Base-by-base conservation (phyloP, 805 yeast genomes). In the Ogataea paradorogensis region DNA sequence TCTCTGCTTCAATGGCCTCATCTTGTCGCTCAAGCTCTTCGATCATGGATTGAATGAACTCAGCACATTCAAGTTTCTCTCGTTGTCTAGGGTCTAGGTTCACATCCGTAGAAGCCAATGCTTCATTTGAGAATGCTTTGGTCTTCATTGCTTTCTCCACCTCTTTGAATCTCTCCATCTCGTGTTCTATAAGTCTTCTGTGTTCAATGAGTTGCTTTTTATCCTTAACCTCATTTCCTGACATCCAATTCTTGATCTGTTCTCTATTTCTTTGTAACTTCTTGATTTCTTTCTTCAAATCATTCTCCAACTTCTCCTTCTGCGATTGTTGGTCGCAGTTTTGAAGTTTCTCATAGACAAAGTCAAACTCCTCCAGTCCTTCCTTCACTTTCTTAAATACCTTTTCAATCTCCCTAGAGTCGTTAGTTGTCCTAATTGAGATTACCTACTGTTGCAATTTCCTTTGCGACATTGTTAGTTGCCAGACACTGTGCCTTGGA, bases 151-250 rank as follows among this genome's bases (percentile, higher is more conserved):
- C 79, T 65, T 89, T 87, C 64, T 91, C 99, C 52, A 91, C 87
- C 40, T 88, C 91, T 61, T 93, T 93, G 67, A 91, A 93, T 53
- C 89, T 77, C 63, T 91, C 99, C 99, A 91, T 91, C 46, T 93
- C 93, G 48, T 69, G 68, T 54, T 78, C 83, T 49, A 84, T 84
- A 36, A 78, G 58, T 52, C 73, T 69, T 46, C 93, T 71, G 56
- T 89, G 84, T 54, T 91, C 97, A 42, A 82, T 70, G 48, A 87
- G 68, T 11, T 80, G 75, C 54, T 84, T 85, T 59, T 88, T 93
- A 54, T 91, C 95, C 61, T 95, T 89, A 33, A 90, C 89, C 47
- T 90, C 95, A 52, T 82, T 85, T 51, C 91, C 90, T 30, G 91
- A 79, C 59, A 89, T 67, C 99, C 99, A 91, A 42, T 85, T 84